phyloP scores from a whole-genome alignment of 192 early-diverging fungal genomes.

The Backusella tuberculispora region DNA sequence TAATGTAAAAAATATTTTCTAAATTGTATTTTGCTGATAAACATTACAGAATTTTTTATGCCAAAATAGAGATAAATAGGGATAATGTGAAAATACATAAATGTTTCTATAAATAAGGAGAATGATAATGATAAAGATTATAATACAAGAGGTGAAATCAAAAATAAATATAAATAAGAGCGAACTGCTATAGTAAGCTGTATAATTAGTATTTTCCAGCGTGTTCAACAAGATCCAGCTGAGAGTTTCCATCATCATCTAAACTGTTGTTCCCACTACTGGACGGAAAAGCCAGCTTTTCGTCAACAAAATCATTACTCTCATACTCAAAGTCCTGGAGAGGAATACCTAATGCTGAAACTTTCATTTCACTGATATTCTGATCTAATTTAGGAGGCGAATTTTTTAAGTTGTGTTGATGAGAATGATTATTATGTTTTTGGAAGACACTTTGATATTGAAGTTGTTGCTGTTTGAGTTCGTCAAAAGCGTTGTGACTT shows the following conservation, averaged over 20 bases:
- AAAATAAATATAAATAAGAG: neutral
- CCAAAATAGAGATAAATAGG: neutral
- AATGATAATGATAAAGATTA: constrained; percentile 4
- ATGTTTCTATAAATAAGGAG: constrained; percentile 3
- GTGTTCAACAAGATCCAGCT: constrained; percentile 12
- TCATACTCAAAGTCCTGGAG: constrained; percentile 13
- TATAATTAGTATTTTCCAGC: neutral
- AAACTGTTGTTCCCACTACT: neutral
- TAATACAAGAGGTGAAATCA: neutral
- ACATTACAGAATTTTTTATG: neutral
- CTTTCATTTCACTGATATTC: constrained; percentile 8
- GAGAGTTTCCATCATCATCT: constrained; percentile 15
- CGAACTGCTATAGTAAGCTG: neutral
- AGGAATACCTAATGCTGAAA: constrained; percentile 1
- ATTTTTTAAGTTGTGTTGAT: constrained; percentile 1
- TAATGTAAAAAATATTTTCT: too few relatives aligned
- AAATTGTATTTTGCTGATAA: neutral
- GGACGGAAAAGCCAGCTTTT: neutral
- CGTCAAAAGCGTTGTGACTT: constrained; percentile 28
- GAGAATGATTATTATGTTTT: constrained; percentile 14
- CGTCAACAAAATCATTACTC: constrained; percentile 3
- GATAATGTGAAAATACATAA: constrained; percentile 6
- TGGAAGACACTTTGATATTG: constrained; percentile 18
- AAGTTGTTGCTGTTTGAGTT: constrained; percentile 26
- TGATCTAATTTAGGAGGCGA: neutral